A percentile compares a stretch with the other conserved stretches of the same genome.
Evolutionary conservation across 306 rosid species (phyloP).

Genomic region (Medicago ruthenica): DNA sequence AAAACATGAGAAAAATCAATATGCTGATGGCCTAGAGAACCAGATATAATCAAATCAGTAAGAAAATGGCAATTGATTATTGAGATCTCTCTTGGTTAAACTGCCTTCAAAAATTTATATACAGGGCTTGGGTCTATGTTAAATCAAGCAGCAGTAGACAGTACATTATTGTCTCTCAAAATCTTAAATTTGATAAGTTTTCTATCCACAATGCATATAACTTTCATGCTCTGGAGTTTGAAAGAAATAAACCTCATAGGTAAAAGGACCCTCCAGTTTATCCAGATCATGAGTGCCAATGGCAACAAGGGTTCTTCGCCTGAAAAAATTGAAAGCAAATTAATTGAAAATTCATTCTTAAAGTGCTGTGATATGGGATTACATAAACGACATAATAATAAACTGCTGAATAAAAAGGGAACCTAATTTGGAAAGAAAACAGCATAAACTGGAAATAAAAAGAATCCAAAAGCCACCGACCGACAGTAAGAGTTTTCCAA

Average conservation of each 20-base stretch:
- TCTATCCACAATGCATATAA: conserved; percentile 18
- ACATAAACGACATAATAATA: conserved; percentile 3
- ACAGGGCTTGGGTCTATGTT: not conserved
- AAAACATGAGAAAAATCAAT: conserved; percentile 11
- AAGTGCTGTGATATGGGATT: conserved; percentile 3
- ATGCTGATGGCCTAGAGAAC: not conserved
- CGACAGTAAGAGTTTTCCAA: not conserved
- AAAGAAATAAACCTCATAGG: conserved; percentile 80
- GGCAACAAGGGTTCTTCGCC: conserved; percentile 95
- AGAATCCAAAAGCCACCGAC: not conserved
- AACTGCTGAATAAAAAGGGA: conserved; percentile 8
- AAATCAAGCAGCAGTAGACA: not conserved
- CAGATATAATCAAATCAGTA: not conserved
- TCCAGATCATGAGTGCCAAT: conserved; percentile 98
- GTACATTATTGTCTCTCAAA: conserved; percentile 13
- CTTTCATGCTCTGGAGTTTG: conserved; percentile 20
- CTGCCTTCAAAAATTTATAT: not conserved
- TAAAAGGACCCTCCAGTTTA: conserved; percentile 76
- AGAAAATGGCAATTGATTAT: not conserved
- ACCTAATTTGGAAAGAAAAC: conserved; percentile 5
- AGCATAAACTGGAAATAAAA: conserved; percentile 6
- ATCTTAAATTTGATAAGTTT: conserved; percentile 18
- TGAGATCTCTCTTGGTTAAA: not conserved
- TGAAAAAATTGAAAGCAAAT: conserved; percentile 42
- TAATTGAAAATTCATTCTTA: conserved; percentile 18